These are phyloP conservation scores for Globisporangium polare DNA, from an alignment of 352 stramenopile genomes.

Conservation along the genomic window DNA sequence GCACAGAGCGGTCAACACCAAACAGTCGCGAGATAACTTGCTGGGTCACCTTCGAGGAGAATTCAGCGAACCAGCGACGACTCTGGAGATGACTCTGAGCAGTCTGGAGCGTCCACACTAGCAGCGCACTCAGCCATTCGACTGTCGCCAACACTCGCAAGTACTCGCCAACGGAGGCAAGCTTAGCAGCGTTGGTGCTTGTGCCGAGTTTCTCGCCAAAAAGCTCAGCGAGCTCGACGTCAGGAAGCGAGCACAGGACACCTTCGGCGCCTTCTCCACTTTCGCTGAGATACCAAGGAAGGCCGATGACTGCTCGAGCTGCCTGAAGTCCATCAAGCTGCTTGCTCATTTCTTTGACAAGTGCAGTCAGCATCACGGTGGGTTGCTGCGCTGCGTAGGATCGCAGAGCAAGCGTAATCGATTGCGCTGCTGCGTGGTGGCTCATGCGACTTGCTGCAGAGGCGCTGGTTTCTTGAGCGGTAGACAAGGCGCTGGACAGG, in stretches of 20 bases:
- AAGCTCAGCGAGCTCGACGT: constrained; percentile 44
- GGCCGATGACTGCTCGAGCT: constrained; percentile 35
- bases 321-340: constrained; percentile 47
- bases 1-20: constrained; percentile 58
- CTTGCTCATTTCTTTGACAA: constrained; percentile 58
- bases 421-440: constrained; percentile 89
- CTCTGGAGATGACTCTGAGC: constrained; percentile 68
- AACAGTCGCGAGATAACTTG: constrained; percentile 65
- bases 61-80: constrained; percentile 76
- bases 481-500: constrained; percentile 48
- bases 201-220: constrained; percentile 3
- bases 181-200: constrained; percentile 21
- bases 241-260: constrained; percentile 52
- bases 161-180: constrained; percentile 56
- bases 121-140: constrained; percentile 74
- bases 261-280: constrained; percentile 51
- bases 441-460: constrained; percentile 24
- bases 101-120: constrained; percentile 77
- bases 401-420: constrained; percentile 85
- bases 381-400: constrained; percentile 89
- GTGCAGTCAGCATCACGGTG: constrained; percentile 60
- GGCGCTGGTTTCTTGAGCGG: constrained; percentile 8
- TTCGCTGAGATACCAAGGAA: constrained; percentile 37
- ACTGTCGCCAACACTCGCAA: constrained; percentile 60
- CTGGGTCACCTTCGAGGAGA: constrained; percentile 50